Evolutionary conservation across 164 flowering plant genomes (phyloP), one percentile per base, ranked within the genome.

Genomic region (Nymphaea colorata): DNA sequence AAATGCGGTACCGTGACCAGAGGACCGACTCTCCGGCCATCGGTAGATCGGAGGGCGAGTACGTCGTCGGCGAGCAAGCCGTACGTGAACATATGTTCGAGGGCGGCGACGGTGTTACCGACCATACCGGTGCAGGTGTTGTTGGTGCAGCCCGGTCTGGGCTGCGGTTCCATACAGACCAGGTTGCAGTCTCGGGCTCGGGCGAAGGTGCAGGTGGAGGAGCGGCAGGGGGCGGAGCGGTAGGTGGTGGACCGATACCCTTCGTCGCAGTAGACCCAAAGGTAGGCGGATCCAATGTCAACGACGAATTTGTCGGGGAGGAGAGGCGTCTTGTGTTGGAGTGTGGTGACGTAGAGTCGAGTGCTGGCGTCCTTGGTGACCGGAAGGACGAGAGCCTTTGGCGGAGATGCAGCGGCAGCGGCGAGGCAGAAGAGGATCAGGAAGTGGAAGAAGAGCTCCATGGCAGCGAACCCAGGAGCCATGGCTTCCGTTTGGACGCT

Each of bases 141-240:
- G 62, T 73, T 76, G 70, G 67, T 70, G 74, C 80, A 75, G n/a
- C 75, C 70, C 6, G 76, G 71, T 4, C 43, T 43, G 3, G 75
- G 69, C 41, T 25, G 42, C 36, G 47, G 16, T 7, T 15, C 44
- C 68, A 67, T 65, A 15, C 57, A 51, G 12, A 51, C 57, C 12
- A 36, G 14, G 59, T 41, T 43, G 44, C 68, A 70, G 6, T 53
- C 18, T 11, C 8, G 10, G 15, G 65, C 25, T 1, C 6, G 61
- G 44, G 73, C 73, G 17, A 65, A 47, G 41, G 62, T 55, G 59
- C 73, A 70, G 10, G 65, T 64, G 16, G 73, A 3, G 0, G 68
- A 65, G 42, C 73, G 57, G 45, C 68, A 70, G 41, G 43, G 65
- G 44, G 41, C 44, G 10, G 68, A 15, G 7, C 59, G 59, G 43